phyloP scores from a whole-genome alignment of 306 rosid species.

The Acacia melanoxylon region DNA sequence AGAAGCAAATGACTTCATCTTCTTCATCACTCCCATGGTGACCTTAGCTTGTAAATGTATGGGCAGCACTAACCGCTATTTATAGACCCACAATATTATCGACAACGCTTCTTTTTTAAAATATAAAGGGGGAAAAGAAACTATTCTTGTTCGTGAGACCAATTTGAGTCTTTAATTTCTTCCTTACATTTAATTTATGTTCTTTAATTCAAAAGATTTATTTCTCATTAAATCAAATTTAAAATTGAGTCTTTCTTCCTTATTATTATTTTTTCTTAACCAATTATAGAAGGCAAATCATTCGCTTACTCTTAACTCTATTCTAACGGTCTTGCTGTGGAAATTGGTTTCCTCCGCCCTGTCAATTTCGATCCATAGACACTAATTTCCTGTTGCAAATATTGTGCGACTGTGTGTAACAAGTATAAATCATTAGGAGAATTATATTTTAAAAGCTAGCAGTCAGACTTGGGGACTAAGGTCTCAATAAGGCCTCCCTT shows the following conservation, averaged over 20 bases:
- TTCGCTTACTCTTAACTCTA: neutral
- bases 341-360: neutral
- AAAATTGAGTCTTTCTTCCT: neutral
- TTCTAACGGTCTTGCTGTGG: neutral
- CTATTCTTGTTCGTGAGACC: no score
- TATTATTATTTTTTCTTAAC: no score
- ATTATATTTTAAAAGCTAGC: no score
- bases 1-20: neutral
- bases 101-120: no score
- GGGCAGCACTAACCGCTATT: neutral
- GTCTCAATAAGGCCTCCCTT: no score
- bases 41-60: neutral
- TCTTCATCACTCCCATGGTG: neutral
- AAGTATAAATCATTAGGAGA: no score
- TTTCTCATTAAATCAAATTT: no score
- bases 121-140: fast-evolving
- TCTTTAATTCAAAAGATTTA: no score
- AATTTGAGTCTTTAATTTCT: no score
- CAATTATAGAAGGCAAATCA: neutral
- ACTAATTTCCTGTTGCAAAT: no score
- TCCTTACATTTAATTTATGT: neutral
- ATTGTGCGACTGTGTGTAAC: no score
- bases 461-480: no score
- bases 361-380: neutral
- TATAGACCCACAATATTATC: neutral